Evolutionary conservation across 176 grass and related monocot genomes (phyloP).

Genomic region (Hordeum marinum): DNA sequence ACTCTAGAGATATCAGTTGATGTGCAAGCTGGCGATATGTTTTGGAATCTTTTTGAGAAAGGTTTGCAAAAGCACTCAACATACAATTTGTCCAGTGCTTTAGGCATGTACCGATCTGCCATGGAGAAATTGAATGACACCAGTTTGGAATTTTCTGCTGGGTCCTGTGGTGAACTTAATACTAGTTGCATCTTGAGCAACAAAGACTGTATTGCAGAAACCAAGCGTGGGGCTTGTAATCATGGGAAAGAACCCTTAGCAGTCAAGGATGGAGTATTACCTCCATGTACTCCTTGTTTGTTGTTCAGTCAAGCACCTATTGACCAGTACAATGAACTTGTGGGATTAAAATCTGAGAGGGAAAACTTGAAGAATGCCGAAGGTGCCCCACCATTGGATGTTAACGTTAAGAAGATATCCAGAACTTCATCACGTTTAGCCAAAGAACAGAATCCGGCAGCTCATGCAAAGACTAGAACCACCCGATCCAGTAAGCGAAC

Average conservation of each 20-base stretch:
- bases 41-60: slow-evolving; percentile 49
- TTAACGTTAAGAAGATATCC: slow-evolving; percentile 30
- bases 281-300: slow-evolving; percentile 40
- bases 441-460: slow-evolving; percentile 27
- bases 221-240: not conserved
- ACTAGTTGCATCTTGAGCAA: not conserved
- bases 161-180: slow-evolving; percentile 11
- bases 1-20: slow-evolving; percentile 54
- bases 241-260: not conserved
- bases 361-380: slow-evolving; percentile 8
- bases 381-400: slow-evolving; percentile 22
- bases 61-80: slow-evolving; percentile 36
- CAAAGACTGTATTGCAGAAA: slow-evolving; percentile 11
- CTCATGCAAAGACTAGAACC: slow-evolving; percentile 31
- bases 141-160: slow-evolving; percentile 18
- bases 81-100: slow-evolving; percentile 45
- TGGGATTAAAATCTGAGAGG: slow-evolving; percentile 3
- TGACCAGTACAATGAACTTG: not conserved
- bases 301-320: slow-evolving; percentile 15
- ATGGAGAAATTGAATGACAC: slow-evolving; percentile 51
- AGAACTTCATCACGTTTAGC: slow-evolving; percentile 24
- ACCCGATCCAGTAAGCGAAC: slow-evolving; percentile 27
- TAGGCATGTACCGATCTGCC: slow-evolving; percentile 57
- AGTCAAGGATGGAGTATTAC: slow-evolving; percentile 12
- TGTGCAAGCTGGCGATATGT: slow-evolving; percentile 63